Conservation (phyloP, 1,284 basidiomycete species). For the Heterobasidion occidentale region DNA sequence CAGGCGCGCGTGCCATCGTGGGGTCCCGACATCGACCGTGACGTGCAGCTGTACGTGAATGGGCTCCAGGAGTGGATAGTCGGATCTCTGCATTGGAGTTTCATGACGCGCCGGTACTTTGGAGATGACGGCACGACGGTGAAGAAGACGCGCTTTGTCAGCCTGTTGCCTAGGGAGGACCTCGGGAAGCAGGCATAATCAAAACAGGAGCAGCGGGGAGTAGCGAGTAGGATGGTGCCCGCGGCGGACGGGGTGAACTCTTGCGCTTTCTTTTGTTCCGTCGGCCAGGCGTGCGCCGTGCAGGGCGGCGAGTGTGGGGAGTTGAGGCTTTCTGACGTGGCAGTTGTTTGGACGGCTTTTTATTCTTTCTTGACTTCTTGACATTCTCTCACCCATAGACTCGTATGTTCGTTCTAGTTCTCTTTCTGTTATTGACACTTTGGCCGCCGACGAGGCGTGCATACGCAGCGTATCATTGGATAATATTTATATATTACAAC, state of each 20-base stretch:
- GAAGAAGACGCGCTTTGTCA: slow-evolving; percentile 25
- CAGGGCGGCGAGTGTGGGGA: background rate
- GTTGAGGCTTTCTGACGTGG: background rate
- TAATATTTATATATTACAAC: too few species aligned
- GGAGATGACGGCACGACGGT: slow-evolving; percentile 24
- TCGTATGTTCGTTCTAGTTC: too few species aligned
- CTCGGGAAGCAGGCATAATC: background rate
- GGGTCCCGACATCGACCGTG: slow-evolving; percentile 26
- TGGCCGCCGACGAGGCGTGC: too few species aligned
- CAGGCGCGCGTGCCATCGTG: slow-evolving; percentile 26
- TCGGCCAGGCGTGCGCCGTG: background rate
- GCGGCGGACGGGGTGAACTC: background rate
- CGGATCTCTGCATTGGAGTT: slow-evolving; percentile 34
- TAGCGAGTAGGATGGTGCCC: too few species aligned
- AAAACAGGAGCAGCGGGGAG: background rate
- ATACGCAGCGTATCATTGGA: too few species aligned
- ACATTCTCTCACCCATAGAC: too few species aligned
- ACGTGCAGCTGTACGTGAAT: slow-evolving; percentile 26
- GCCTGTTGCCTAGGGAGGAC: slow-evolving; percentile 14
- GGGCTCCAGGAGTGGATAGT: slow-evolving; percentile 32
- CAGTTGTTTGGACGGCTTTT: too few species aligned
- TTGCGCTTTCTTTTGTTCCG: background rate
- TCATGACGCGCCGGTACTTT: slow-evolving; percentile 34
- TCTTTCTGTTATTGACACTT: too few species aligned
- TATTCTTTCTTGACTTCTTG: too few species aligned